A percentile compares a stretch with the other conserved stretches of the same genome.
Evolutionary conservation across 75 land plant genomes (phyloP).

Genomic region (Sequoiadendron giganteum): DNA sequence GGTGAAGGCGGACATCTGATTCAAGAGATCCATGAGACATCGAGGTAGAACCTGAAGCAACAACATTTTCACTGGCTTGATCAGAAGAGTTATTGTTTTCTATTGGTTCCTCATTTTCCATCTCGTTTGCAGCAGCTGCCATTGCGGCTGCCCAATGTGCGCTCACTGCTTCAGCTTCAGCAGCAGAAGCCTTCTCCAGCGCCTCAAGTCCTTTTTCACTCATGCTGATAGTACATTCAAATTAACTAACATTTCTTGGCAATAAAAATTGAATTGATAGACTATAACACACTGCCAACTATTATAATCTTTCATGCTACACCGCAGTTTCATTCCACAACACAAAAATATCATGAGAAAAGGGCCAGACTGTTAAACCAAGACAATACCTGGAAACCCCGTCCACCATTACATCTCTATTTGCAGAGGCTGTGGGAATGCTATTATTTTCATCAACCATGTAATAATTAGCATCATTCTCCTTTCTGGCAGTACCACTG

Average conservation of each 20-base stretch:
- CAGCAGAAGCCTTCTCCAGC: slow-evolving; percentile 72
- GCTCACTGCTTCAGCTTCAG: slow-evolving; percentile 85
- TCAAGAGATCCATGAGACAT: slow-evolving; percentile 30
- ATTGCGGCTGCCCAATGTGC: slow-evolving; percentile 66
- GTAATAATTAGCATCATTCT: slow-evolving; percentile 8
- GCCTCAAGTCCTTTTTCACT: slow-evolving; percentile 53
- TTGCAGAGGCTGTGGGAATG: not conserved
- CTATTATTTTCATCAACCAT: slow-evolving; percentile 15
- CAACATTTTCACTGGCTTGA: slow-evolving; percentile 26
- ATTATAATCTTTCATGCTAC: not conserved
- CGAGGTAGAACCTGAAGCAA: slow-evolving; percentile 24
- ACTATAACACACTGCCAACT: not conserved
- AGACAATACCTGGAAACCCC: slow-evolving; percentile 8
- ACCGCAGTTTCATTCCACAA: not conserved
- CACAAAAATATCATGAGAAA: not conserved
- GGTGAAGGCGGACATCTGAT: slow-evolving; percentile 77
- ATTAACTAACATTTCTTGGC: not conserved
- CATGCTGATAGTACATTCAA: slow-evolving; percentile 20
- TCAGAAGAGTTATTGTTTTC: slow-evolving; percentile 16
- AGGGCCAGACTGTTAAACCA: slow-evolving; percentile 33
- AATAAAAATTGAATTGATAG: not conserved
- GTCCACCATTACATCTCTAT: slow-evolving; percentile 6
- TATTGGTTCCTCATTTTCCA: slow-evolving; percentile 29
- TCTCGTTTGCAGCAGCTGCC: slow-evolving; percentile 39
- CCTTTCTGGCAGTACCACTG: not conserved